Evolutionary conservation across 1,284 basidiomycete genomes (phyloP), one percentile per base, ranked within the genome.

Genomic region (Phellopilus nigrolimitatus): DNA sequence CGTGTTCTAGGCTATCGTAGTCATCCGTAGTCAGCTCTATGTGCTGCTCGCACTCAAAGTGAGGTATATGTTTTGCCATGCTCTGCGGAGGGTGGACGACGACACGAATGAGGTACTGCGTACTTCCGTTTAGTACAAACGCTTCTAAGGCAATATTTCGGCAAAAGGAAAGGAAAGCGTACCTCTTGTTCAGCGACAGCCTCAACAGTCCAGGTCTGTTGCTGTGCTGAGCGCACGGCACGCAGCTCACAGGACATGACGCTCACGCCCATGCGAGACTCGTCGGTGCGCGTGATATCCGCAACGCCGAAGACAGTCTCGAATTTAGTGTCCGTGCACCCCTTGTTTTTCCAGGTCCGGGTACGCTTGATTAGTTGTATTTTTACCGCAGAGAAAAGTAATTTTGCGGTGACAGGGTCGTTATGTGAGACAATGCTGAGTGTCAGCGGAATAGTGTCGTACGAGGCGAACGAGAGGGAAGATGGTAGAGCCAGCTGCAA

Each of bases 21-120:
- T 65, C 61, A 58, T 76, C 74, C 8, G 71, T 76, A 22, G 67
- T 71, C 12, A 78, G 46, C 30, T 68, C 62, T 5, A 78, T 51
- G 9, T 61, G 58, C 38, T 70, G 66, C 33, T 74, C 71, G 54
- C 71, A 65, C 13, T 59, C 57, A 55, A 71, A 75, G 19, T 60
- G 57, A 4, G 73, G 74, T 21, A 75, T 57, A 56, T 71, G 65
- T 12, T 64, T 65, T 3, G 61, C 52, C 9, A 68, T 47, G 42
- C 56, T 57, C 19, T 62, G 53, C 3, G 71, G 69, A 9, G 71
- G 68, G 3, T 59, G 55, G 13, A 75, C 56, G n/a, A 60, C 56
- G 10, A 71, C 60, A 19, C 68, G 67, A 15, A 76, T 62, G 39
- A 70, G 49, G 58, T 75, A 71, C 74, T 76, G 49, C 12, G 17